Evolutionary conservation across 805 yeast species (phyloP).

Genomic region (Ogataea naganishii): DNA sequence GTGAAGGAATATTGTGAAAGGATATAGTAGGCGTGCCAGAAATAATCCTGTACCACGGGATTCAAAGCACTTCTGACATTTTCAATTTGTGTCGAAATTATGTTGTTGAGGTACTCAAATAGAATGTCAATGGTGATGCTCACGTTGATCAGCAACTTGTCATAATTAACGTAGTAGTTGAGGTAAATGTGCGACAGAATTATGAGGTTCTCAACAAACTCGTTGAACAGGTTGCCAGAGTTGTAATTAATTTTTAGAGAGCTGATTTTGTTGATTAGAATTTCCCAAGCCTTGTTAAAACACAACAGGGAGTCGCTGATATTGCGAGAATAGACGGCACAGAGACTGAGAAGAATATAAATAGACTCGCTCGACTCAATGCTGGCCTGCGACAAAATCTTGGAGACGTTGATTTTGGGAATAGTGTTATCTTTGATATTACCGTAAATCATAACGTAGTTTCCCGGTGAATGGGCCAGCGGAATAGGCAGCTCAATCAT

Average conservation of each 20-base stretch:
- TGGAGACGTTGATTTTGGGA: no score
- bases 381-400: no score
- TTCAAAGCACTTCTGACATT: slow-evolving; percentile 14
- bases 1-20: slow-evolving; percentile 33
- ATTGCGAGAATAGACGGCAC: slow-evolving; percentile 29
- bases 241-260: slow-evolving; percentile 21
- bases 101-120: slow-evolving; percentile 41
- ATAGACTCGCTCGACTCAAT: no score
- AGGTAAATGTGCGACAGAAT: slow-evolving; percentile 34
- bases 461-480: no score
- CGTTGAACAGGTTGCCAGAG: slow-evolving; percentile 19
- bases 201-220: slow-evolving; percentile 37
- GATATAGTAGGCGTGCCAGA: slow-evolving; percentile 41
- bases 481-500: no score
- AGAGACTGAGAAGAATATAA: slow-evolving; percentile 37
- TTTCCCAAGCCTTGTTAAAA: slow-evolving; percentile 37
- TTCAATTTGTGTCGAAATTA: slow-evolving; percentile 31
- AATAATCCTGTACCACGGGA: slow-evolving; percentile 16
- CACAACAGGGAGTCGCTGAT: slow-evolving; percentile 25
- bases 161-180: slow-evolving; percentile 26
- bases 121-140: slow-evolving; percentile 36
- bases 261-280: slow-evolving; percentile 20
- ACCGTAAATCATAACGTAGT: no score
- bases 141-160: slow-evolving; percentile 7
- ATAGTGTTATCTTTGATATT: no score